Conservation (phyloP, 2,329 filamentous ascomycete species). For the Colletotrichum scovillei region DNA sequence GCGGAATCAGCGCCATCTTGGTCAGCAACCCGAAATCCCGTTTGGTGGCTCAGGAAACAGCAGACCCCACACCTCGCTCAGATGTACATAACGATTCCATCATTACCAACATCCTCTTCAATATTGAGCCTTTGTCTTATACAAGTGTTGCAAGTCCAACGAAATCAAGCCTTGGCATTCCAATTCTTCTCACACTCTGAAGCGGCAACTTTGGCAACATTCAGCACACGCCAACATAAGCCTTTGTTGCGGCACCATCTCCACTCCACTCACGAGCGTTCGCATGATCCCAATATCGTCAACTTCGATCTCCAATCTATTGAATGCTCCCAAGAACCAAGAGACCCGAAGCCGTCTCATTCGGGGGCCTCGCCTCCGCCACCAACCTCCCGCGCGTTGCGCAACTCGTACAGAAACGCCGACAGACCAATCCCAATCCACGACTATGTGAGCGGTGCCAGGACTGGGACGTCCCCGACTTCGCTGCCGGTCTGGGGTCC, state of each 20-base stretch:
- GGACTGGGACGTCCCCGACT: constrained; percentile 23
- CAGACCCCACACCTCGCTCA: neutral
- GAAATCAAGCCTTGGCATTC: neutral
- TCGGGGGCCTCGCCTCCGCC: neutral
- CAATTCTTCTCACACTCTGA: neutral
- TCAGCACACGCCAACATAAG: no score
- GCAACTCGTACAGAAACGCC: neutral
- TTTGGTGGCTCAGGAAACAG: neutral
- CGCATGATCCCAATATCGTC: neutral
- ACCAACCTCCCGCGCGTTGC: neutral
- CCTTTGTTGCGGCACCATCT: neutral
- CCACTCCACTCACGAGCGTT: no score
- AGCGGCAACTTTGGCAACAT: neutral
- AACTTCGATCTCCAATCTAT: neutral
- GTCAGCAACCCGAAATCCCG: neutral
- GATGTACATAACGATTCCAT: neutral
- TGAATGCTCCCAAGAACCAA: constrained; percentile 21
- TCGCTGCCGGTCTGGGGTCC: constrained; percentile 6
- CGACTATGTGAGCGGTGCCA: constrained; percentile 21
- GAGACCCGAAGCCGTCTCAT: constrained; percentile 4
- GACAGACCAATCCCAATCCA: neutral
- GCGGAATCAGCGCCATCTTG: neutral
- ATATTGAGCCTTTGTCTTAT: neutral
- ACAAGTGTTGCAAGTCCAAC: neutral
- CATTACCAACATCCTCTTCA: neutral